Base-by-base conservation (phyloP, 2,329 filamentous ascomycete species). In the Talaromyces sp. region DNA sequence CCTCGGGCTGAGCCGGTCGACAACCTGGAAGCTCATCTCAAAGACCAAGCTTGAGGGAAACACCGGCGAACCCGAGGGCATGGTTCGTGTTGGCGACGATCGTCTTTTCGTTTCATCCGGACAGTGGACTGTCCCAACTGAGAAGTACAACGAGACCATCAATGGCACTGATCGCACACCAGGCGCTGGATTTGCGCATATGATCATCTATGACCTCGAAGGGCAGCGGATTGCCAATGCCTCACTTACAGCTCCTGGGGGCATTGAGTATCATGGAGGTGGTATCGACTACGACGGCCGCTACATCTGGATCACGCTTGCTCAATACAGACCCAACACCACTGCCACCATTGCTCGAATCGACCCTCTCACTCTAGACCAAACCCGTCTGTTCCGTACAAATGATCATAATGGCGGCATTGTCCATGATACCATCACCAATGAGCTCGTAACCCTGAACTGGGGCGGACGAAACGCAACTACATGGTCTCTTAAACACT, bases 131-230 rank as follows among this genome's bases (percentile, higher is more conserved):
- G 65, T 68, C 24, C 68, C 68, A 1, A 80, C 77, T 3, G 56
- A 71, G 14, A 75, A 75, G 59, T 80, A 75, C 63, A 61, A 65
- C 54, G 57, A 85, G 72, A 86, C 86, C 81, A 84, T 88, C 54
- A 88, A 85, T 2, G 85, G 85, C 6, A 83, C 85, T 6, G 85
- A 88, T 66, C 73, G 78, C 26, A 75, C 72, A 7, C 61, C 76
- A 1, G 78, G 79, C 3, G 72, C 72, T 2, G 79, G 80, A 0
- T 80, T 79, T 54, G 75, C 74, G 8, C 79, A 81, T 56, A 59
- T 81, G 51, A 69, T 80, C 26, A 70, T 81, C 3, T 82, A 79
- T 64, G 72, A 78, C 55, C 74, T 74, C 0, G 66, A 74, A 7
- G 80, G 80, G 2, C 65, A 67, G 10, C 67, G 74, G 2, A 72